Evolutionary conservation across 2,329 filamentous ascomycete species (phyloP), one percentile per base, ranked within the genome.

Genomic region (Penicillium sp.): DNA sequence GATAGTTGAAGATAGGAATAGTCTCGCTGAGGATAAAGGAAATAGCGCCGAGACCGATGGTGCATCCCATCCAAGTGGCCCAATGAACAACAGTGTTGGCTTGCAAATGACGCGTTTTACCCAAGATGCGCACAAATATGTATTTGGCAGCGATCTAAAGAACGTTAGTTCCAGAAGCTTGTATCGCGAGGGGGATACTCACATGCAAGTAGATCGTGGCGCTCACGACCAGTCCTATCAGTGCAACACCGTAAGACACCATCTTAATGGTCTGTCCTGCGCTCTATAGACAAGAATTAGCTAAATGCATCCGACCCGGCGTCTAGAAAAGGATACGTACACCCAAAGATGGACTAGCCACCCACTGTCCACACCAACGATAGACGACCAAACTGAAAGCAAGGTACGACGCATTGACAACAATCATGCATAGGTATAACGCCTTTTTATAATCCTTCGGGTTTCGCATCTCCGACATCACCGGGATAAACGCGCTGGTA

Each of bases 381-480:
- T 86, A 86, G 1, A 86, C 80, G 9, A 85, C 80, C 23, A 86
- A 72, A 41, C 76, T 78, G 67, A 85, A 82, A 27, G 77, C 75
- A 18, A 85, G 73, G 63, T 86, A 86, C 0, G 78, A 77, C 0
- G 76, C 74, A 1, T 78, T 80, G 4, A 84, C 81, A 52, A 85
- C 68, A n/a, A 67, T 72, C 81, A 83, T 83, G 67, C 79, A 83
- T n/a, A 78, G 67, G 60, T 78, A 84, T 0, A 86, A 72, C 0
- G 84, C 79, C 66, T 85, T 85, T 57, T 77, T 78, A 67, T 81
- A 86, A 58, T 85, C 80, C 18, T 73, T 74, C 0, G 84, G 83
- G 38, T 77, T 74, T 32, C 71, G 74, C 83, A 87, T 87, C 71
- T 87, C 85, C 0, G 79, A 80, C 50, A 86, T 86, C 57, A 87